Evolutionary conservation across 2,329 filamentous ascomycete species (phyloP), one percentile per base, ranked within the genome.

Genomic region (Pseudocercospora macadamiae): DNA sequence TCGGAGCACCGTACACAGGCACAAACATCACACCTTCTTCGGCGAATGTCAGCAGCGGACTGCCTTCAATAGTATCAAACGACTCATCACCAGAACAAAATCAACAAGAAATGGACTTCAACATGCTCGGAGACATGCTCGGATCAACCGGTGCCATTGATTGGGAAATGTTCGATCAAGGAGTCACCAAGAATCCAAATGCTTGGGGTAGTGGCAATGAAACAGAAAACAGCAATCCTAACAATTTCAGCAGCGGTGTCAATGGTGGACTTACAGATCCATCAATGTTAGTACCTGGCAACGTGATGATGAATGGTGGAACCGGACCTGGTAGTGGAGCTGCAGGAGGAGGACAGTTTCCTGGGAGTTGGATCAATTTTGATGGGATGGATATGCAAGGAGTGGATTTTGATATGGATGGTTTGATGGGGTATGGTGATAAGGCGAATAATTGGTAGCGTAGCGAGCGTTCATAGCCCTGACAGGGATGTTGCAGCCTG

Each of bases 91-190:
- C 0, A 55, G 30, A 14, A 59, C 61, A 6, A 61, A 61, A 32
- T 8, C 28, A 57, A 3, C 45, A 32, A 28, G 37, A 54, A 25
- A n/a, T 26, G 16, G 70, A 72, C 36, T 69, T 70, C 51, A 62
- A 63, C 21, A 63, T 66, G 32, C 66, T 73, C 7, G 69, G 64
- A 28, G 62, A 70, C 32, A 71, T 73, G 68, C 65, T 73, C 28
- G 69, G 71, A 44, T 52, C 65, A 19, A 54, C 60, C 3, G 57
- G 45, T 19, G 62, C 67, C 19, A 64, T 73, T n/a, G 65, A 73
- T 44, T 73, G 71, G 71, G 68, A 71, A 52, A 66, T 65, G 57
- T 70, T 66, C 51, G 66, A 68, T 52, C 52, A 60, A 2, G 63
- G 62, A 6, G 55, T 68, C 9, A 62, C 30, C 16, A 61, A 63